Conservation (phyloP, 345 rosid genomes). For the Atalantia buxifolia region DNA sequence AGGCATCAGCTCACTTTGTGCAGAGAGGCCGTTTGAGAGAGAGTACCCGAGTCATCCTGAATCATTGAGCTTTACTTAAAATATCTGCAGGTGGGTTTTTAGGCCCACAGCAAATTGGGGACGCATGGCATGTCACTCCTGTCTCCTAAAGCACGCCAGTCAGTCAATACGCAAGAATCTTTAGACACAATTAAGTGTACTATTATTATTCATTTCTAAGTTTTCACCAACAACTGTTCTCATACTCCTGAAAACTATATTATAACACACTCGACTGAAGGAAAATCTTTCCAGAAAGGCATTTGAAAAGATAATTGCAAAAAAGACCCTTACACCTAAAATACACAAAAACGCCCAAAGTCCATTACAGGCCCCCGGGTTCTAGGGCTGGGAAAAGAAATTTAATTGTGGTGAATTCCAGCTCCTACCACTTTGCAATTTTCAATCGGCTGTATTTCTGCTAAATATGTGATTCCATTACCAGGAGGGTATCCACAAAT, state of each 20-base stretch:
- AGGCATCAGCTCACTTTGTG: too few species aligned
- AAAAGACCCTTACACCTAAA: not conserved
- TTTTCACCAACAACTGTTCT: not conserved
- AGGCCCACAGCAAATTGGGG: too few species aligned
- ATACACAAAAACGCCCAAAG: conserved; percentile 2
- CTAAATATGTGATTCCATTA: not conserved
- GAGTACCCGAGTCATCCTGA: too few species aligned
- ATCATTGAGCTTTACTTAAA: too few species aligned
- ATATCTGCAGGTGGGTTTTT: too few species aligned
- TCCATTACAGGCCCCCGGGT: not conserved
- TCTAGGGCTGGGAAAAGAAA: not conserved
- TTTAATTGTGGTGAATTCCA: not conserved
- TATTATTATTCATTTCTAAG: not conserved
- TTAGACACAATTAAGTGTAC: not conserved
- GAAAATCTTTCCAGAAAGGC: not conserved
- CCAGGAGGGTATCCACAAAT: conserved; percentile 74
- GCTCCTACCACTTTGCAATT: not conserved
- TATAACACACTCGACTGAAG: not conserved
- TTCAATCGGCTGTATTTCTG: not conserved
- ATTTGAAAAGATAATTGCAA: not conserved
- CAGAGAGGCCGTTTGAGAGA: too few species aligned
- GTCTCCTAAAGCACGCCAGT: not conserved
- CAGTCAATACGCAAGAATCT: not conserved
- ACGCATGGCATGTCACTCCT: too few species aligned
- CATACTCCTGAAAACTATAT: not conserved